Percentiles rank a stretch among this genome's conserved stretches.
Evolutionary conservation across 2,329 filamentous ascomycete genomes (phyloP).

Genomic region (Claviceps sp.): DNA sequence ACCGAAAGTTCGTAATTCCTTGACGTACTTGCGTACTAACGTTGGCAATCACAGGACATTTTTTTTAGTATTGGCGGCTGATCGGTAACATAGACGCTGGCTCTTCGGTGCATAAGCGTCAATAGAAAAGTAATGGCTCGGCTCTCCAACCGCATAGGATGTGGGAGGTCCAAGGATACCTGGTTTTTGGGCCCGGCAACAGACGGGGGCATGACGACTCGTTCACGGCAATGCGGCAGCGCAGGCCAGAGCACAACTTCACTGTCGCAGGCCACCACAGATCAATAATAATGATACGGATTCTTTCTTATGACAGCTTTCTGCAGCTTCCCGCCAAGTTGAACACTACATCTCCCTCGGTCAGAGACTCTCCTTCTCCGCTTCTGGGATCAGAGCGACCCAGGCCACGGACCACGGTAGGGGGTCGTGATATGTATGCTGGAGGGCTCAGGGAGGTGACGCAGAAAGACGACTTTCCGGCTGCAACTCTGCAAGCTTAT

Average conservation of each 20-base stretch:
- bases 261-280: too few species aligned
- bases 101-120: background rate
- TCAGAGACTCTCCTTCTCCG: too few species aligned
- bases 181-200: background rate
- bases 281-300: too few species aligned
- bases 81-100: background rate
- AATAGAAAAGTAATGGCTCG: background rate
- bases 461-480: background rate
- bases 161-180: background rate
- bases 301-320: too few species aligned
- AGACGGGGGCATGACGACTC: too few species aligned
- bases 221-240: too few species aligned
- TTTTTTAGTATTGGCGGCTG: background rate
- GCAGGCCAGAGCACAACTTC: too few species aligned
- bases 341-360: too few species aligned
- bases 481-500: background rate
- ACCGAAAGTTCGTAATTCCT: background rate
- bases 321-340: too few species aligned
- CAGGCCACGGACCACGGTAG: too few species aligned
- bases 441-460: background rate
- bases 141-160: background rate
- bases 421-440: too few species aligned
- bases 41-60: background rate
- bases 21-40: background rate
- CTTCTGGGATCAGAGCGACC: too few species aligned